Conservation (phyloP, 192 early-diverging fungal species). For the Chytriomyces hyalinus region DNA sequence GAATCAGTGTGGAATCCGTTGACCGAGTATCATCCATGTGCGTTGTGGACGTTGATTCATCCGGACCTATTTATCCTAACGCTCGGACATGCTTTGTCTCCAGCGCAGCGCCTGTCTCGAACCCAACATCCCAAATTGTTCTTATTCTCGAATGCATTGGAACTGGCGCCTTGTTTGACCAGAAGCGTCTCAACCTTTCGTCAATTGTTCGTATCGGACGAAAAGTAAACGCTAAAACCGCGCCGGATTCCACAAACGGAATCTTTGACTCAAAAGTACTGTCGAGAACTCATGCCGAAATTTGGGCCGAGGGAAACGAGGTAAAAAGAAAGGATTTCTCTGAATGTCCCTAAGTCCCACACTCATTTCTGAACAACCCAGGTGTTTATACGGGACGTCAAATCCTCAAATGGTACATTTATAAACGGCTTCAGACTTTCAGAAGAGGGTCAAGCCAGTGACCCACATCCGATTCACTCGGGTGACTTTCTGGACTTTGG, state of each 20-base stretch:
- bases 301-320: conserved; percentile 57
- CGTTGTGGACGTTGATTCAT: too few species aligned
- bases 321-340: conserved; percentile 57
- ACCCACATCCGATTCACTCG: conserved; percentile 60
- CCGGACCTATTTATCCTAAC: too few species aligned
- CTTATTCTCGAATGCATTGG: too few species aligned
- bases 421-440: conserved; percentile 73
- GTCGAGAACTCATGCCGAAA: conserved; percentile 74
- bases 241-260: conserved; percentile 70
- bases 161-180: conserved; percentile 23
- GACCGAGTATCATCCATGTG: too few species aligned
- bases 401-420: conserved; percentile 84
- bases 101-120: too few species aligned
- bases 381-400: conserved; percentile 75
- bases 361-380: conserved; percentile 34
- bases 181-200: conserved; percentile 56
- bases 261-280: conserved; percentile 87
- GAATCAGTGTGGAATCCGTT: too few species aligned
- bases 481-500: conserved; percentile 78
- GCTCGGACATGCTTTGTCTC: too few species aligned
- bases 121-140: too few species aligned
- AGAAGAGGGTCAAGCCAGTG: conserved; percentile 67
- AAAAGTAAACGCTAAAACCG: conserved; percentile 66
- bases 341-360: neutral
- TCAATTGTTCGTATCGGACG: conserved; percentile 72